These are phyloP conservation scores for Sporothrix euskadiensis DNA, from an alignment of 2,329 filamentous ascomycete genomes.

Conservation along the genomic window DNA sequence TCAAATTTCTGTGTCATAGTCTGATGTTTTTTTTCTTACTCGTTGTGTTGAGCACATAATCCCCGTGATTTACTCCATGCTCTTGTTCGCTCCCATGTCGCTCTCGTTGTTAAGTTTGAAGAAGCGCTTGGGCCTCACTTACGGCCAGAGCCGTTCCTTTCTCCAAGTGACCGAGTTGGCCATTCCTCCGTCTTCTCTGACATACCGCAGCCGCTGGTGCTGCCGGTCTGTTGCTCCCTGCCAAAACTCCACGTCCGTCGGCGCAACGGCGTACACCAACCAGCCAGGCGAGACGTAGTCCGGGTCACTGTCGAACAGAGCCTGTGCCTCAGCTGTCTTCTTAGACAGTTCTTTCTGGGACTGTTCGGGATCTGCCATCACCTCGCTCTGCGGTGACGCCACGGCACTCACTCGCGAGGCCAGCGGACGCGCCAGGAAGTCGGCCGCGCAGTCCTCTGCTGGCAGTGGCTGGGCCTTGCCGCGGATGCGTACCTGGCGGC, in stretches of 20 bases:
- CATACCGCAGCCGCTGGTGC: slow-evolving; percentile 29
- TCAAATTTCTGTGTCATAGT: too few relatives aligned
- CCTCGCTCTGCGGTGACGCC: slow-evolving; percentile 25
- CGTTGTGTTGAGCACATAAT: background rate
- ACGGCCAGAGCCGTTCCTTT: slow-evolving; percentile 28
- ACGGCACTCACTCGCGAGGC: slow-evolving; percentile 24
- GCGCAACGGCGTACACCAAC: slow-evolving; percentile 29
- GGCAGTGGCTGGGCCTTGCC: slow-evolving; percentile 22
- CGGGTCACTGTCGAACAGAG: slow-evolving; percentile 22
- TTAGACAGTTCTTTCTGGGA: background rate
- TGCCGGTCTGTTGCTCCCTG: slow-evolving; percentile 29
- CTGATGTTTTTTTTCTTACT: background rate
- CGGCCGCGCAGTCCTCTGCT: slow-evolving; percentile 22
- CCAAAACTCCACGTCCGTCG: slow-evolving; percentile 31
- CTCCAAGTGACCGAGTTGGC: slow-evolving; percentile 16
- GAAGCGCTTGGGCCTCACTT: background rate
- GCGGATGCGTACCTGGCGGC: slow-evolving; percentile 29
- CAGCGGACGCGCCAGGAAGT: slow-evolving; percentile 27
- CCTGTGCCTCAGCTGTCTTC: background rate
- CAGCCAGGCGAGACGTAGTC: slow-evolving; percentile 28
- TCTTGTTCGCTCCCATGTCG: background rate
- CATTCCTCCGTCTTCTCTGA: background rate
- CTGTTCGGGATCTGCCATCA: background rate
- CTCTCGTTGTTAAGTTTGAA: background rate
- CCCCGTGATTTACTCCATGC: background rate